Conservation (phyloP, 331 rosid genomes). For the Phaseolus coccineus region DNA sequence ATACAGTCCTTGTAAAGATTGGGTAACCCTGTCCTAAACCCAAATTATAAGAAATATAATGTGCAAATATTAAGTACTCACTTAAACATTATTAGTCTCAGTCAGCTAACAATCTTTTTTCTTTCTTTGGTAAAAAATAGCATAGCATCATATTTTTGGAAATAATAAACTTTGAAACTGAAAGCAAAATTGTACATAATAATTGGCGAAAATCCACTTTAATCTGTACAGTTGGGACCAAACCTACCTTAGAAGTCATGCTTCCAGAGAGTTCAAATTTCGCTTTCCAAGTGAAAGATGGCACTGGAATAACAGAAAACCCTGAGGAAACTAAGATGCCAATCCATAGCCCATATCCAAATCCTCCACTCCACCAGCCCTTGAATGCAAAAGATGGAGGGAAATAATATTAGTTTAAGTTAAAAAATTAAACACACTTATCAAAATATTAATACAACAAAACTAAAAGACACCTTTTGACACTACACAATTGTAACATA, state of each 20-base stretch:
- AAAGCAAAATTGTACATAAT: slow-evolving; percentile 4
- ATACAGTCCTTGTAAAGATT: not conserved
- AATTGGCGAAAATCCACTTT: slow-evolving; percentile 15
- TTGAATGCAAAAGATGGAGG: slow-evolving; percentile 43
- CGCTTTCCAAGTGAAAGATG: slow-evolving; percentile 80
- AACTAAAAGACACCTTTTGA: not conserved
- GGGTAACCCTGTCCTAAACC: not conserved
- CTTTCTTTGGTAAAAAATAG: not conserved
- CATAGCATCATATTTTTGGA: slow-evolving; percentile 2
- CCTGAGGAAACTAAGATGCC: slow-evolving; percentile 89
- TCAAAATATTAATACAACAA: slow-evolving; percentile 19
- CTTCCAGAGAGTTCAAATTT: slow-evolving; percentile 71
- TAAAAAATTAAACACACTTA: slow-evolving; percentile 11
- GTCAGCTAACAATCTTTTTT: not conserved
- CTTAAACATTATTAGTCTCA: not conserved
- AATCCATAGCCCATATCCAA: slow-evolving; percentile 95
- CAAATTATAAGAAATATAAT: not conserved
- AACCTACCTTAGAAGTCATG: slow-evolving; percentile 67
- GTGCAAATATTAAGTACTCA: not conserved
- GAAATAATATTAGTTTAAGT: slow-evolving; percentile 28
- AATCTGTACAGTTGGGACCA: slow-evolving; percentile 26
- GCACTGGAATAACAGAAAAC: slow-evolving; percentile 88
- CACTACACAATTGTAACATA: not conserved
- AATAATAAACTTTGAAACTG: slow-evolving; percentile 19
- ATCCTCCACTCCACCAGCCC: slow-evolving; percentile 99